Conservation (phyloP, 257 asterid species). For the Nicotiana tabacum region DNA sequence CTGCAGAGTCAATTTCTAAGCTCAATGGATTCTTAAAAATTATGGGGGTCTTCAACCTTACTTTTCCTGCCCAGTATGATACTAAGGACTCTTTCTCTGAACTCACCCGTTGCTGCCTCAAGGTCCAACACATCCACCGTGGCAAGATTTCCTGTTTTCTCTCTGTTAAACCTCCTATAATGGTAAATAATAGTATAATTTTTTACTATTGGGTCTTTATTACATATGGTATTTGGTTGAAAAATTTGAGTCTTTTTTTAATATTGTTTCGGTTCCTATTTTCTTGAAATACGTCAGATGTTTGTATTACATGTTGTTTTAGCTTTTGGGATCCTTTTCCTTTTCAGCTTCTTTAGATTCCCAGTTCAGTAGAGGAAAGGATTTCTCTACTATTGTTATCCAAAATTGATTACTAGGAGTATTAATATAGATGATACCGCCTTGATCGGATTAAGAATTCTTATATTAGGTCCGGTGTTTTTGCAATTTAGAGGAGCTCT, state of each 20-base stretch:
- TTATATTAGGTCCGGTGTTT: not conserved
- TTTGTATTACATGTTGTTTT: not conserved
- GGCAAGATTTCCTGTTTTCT: slow-evolving; percentile 72
- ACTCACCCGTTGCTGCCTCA: slow-evolving; percentile 49
- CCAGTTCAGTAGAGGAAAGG: not conserved
- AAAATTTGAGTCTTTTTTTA: not conserved
- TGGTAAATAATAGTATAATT: slow-evolving; percentile 28
- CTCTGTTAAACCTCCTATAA: slow-evolving; percentile 46
- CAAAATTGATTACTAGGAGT: not conserved
- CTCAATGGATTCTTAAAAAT: slow-evolving; percentile 14
- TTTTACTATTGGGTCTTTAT: not conserved
- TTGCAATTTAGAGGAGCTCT: not conserved
- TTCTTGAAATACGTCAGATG: not conserved
- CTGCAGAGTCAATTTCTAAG: slow-evolving; percentile 11
- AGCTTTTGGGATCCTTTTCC: not conserved
- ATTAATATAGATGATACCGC: not conserved
- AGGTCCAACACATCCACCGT: slow-evolving; percentile 41
- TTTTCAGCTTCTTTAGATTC: not conserved
- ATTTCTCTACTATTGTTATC: not conserved
- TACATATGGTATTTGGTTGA: not conserved
- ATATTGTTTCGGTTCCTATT: not conserved
- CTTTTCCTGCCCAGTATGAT: slow-evolving; percentile 34
- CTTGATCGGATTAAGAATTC: not conserved
- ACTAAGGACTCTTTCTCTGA: slow-evolving; percentile 50
- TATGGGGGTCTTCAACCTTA: slow-evolving; percentile 20